Base-by-base conservation (phyloP, 176 grass and related monocot species). In the Aegilops tauschii region DNA sequence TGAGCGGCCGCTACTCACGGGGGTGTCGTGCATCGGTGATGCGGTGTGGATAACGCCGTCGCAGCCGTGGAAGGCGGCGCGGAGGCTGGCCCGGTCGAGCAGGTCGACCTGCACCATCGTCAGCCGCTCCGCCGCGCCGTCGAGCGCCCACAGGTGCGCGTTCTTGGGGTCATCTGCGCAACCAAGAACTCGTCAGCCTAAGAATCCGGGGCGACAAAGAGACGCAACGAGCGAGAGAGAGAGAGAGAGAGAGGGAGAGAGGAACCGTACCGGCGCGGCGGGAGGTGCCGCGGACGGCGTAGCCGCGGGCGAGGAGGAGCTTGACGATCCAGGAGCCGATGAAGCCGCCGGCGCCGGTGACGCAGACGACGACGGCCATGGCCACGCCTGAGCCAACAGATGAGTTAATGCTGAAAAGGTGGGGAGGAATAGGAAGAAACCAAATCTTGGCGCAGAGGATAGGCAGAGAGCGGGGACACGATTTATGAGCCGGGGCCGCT, bases 11-110 rank as follows among this genome's bases (percentile, higher is more conserved):
- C 4, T 36, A 36, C 78, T 91, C 36, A 94, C 92, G 20, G 92
- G 92, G 1, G 54, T 86, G 87, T 94, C 92, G 72, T 91, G 87
- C 78, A 94, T 84, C 39, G 90, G 92, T 12, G 87, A 92, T 20
- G 92, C 92, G 36, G 85, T 90, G 90, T 94, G 92, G 87, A 94
- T 92, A 84, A 94, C 92, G 65, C 92, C 92, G 82, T 85, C 59
- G 85, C 92, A 94, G 61, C 92, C 90, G 18, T 31, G 20, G 82
- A 94, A 87, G 4, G 92, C 90, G 30, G 90, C 73, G 84, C 77
- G 84, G 72, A 92, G 87, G 82, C 87, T 92, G 35, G 27, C 85
- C 10, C 69, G 28, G 79, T 94, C 85, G 72, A 94, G 92, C 72
- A 94, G 85, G 59, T 94, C 87, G 59, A 78, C 92, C 54, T 37